Conservation (phyloP, 768 basidiomycete species). For the Kwoniella sp. region DNA sequence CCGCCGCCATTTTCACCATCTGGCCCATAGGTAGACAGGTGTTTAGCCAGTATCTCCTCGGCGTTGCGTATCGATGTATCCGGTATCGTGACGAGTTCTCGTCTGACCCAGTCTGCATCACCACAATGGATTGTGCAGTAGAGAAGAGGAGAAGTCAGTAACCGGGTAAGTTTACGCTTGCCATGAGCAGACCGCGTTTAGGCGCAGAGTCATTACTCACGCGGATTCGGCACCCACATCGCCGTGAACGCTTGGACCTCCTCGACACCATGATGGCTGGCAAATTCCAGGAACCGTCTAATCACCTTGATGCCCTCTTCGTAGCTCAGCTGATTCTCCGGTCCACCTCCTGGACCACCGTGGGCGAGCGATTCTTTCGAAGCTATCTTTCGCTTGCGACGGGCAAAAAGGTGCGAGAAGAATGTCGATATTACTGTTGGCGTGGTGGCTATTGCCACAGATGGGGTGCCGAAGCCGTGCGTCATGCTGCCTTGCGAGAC, state of each 20-base stretch:
- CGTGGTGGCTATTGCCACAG: conserved; percentile 45
- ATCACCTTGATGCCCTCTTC: conserved; percentile 56
- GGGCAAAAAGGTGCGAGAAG: conserved; percentile 47
- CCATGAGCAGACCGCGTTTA: no score
- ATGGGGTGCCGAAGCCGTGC: conserved; percentile 35
- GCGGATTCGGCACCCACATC: conserved; percentile 48
- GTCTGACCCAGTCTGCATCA: conserved; percentile 50
- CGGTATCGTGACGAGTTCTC: conserved; percentile 48
- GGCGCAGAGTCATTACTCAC: conserved; percentile 33
- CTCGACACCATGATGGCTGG: conserved; percentile 54
- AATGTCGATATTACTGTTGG: conserved; percentile 54
- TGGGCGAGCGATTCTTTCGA: conserved; percentile 37
- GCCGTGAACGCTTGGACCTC: conserved; percentile 57
- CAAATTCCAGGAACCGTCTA: conserved; percentile 53
- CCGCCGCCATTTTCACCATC: conserved; percentile 34
- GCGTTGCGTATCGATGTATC: conserved; percentile 44
- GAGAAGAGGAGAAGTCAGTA: neutral
- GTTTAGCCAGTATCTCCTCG: conserved; percentile 46
- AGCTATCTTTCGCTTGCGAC: conserved; percentile 30
- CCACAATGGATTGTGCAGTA: neutral
- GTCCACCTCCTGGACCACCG: conserved; percentile 41
- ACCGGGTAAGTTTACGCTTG: neutral
- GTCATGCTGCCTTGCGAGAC: no score
- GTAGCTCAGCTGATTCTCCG: conserved; percentile 52
- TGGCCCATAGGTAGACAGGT: conserved; percentile 51